Conservation (phyloP, 2,329 filamentous ascomycete genomes). For the Fusarium vanettenii region DNA sequence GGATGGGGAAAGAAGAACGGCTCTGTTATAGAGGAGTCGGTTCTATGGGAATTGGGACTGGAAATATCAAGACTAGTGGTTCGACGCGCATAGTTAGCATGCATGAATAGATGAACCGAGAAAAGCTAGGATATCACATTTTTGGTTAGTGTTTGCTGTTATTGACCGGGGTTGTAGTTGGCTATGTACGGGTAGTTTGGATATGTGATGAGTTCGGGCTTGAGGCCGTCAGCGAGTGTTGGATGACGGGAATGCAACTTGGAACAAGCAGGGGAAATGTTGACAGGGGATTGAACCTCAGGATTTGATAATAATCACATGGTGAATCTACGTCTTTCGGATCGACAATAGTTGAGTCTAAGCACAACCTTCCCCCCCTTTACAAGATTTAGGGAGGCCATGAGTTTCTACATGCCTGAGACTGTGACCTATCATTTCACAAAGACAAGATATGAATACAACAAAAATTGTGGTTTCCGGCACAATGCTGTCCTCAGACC, state of each 20-base stretch:
- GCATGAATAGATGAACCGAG: slow-evolving; percentile 30
- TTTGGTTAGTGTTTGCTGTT: not conserved
- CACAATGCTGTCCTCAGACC: not conserved
- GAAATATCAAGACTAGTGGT: slow-evolving; percentile 23
- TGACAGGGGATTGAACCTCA: not conserved
- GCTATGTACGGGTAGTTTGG: not conserved
- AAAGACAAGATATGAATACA: not conserved
- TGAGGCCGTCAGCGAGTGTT: not conserved
- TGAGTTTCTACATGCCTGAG: not conserved
- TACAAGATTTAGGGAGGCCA: not conserved
- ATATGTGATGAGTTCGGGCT: not conserved
- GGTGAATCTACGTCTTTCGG: not conserved
- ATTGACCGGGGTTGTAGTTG: not conserved
- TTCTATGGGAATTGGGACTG: slow-evolving; percentile 1
- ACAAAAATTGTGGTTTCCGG: fast-evolving
- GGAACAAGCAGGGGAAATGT: not conserved
- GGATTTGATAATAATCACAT: not conserved
- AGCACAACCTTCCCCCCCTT: not conserved
- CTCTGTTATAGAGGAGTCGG: slow-evolving; percentile 8
- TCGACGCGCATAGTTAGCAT: slow-evolving; percentile 24
- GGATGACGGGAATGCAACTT: not conserved
- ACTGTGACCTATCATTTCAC: not conserved
- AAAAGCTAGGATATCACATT: not conserved
- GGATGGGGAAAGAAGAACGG: not conserved
- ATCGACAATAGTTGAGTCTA: not conserved